A percentile compares a stretch with the other conserved stretches of the same genome.
Conservation (phyloP, 805 yeast species). For the Ogataea zsoltii region DNA sequence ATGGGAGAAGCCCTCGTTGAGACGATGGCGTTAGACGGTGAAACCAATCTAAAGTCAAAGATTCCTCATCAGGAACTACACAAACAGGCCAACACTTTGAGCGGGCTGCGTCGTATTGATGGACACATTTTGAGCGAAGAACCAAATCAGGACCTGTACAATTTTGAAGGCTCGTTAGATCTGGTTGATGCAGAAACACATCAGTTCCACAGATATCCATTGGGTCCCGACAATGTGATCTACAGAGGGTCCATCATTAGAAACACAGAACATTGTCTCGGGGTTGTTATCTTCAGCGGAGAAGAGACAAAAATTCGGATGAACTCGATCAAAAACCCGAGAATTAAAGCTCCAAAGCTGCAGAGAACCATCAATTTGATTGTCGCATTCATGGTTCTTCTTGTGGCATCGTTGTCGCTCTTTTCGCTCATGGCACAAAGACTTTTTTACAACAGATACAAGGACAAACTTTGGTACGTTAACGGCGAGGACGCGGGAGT, state of each 20-base stretch:
- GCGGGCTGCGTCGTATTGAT: conserved; percentile 48
- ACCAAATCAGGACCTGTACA: conserved; percentile 88
- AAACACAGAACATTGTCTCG: conserved; percentile 74
- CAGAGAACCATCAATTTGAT: conserved; percentile 81
- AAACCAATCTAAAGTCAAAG: conserved; percentile 83
- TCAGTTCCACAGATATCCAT: conserved; percentile 48
- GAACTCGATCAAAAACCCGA: conserved; percentile 88
- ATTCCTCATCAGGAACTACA: conserved; percentile 66
- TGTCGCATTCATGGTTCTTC: conserved; percentile 82
- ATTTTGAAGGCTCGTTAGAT: conserved; percentile 77
- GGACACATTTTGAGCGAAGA: conserved; percentile 75
- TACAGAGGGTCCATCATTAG: conserved; percentile 90
- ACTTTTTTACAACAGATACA: conserved; percentile 43
- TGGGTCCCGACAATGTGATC: conserved; percentile 79
- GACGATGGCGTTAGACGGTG: conserved; percentile 98
- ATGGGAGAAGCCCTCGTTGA: conserved; percentile 73
- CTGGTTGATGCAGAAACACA: conserved; percentile 30
- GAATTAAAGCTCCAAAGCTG: conserved; percentile 90
- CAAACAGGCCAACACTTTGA: conserved; percentile 48
- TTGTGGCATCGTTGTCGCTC: conserved; percentile 72
- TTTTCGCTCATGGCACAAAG: conserved; percentile 83
- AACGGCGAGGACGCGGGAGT: conserved; percentile 72
- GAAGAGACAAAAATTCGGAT: conserved; percentile 94
- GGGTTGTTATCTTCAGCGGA: conserved; percentile 88
- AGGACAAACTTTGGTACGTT: conserved; percentile 70